Percentiles rank a stretch among this genome's conserved stretches.
These are phyloP conservation scores for Lumnitzera littorea DNA, from an alignment of 345 rosid species.

Conservation along the genomic window DNA sequence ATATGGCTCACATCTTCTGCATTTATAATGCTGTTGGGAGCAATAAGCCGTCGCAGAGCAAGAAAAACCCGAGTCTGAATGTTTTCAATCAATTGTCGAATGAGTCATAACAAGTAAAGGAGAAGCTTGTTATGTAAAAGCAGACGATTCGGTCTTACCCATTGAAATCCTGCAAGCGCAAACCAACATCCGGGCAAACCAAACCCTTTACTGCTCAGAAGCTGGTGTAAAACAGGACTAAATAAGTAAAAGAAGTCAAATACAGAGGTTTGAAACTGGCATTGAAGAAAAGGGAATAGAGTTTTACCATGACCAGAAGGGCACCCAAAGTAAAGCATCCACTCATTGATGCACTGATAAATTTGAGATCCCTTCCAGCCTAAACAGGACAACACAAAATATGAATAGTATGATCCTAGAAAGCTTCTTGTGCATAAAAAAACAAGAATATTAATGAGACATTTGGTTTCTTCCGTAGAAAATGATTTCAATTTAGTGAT, in stretches of 20 bases:
- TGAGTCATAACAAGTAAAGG: neutral
- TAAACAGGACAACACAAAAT: constrained; percentile 1
- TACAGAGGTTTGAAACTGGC: neutral
- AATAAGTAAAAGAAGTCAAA: neutral
- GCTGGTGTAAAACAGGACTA: constrained; percentile 21
- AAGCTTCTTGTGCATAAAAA: no score
- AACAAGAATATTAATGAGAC: no score
- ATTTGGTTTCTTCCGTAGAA: no score
- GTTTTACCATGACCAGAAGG: constrained; percentile 35
- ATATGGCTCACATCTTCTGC: constrained; percentile 32
- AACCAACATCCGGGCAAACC: constrained; percentile 75
- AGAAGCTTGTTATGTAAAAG: constrained; percentile 2
- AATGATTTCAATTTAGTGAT: no score
- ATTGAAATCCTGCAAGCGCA: constrained; percentile 60
- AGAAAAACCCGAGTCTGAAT: constrained; percentile 58
- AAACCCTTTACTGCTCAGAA: constrained; percentile 45
- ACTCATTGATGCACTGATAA: constrained; percentile 39
- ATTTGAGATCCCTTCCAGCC: constrained; percentile 95
- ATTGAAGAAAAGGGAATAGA: neutral
- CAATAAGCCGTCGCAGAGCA: constrained; percentile 49
- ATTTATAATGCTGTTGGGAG: constrained; percentile 44
- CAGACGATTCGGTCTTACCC: constrained; percentile 37
- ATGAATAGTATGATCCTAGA: no score
- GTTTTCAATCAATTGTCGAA: neutral
- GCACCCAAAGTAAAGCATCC: constrained; percentile 46